Conservation (phyloP, 192 early-diverging fungal genomes). For the Coemansia sp. region DNA sequence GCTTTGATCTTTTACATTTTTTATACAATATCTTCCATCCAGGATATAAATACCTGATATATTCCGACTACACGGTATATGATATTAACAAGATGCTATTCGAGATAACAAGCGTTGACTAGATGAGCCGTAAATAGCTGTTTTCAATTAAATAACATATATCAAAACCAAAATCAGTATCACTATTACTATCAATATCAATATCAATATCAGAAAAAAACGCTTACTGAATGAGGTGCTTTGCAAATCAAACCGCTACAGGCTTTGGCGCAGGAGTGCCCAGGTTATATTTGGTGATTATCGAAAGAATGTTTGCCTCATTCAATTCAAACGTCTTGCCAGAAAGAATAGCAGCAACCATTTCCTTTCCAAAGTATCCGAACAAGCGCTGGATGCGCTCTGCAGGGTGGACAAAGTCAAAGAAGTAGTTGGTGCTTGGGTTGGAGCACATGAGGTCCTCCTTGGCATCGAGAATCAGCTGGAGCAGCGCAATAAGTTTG, state of each 20-base stretch:
- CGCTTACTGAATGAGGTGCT: no score
- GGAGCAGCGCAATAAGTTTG: constrained; percentile 34
- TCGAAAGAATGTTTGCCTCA: constrained; percentile 21
- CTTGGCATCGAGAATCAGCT: constrained; percentile 30
- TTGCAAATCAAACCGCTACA: neutral
- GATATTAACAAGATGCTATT: no score
- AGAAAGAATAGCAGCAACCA: constrained; percentile 13
- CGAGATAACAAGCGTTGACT: no score
- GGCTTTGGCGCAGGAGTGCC: constrained; percentile 36
- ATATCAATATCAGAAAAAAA: no score
- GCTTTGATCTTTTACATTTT: neutral
- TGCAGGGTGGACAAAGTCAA: constrained; percentile 47
- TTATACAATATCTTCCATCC: no score
- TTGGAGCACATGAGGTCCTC: constrained; percentile 39
- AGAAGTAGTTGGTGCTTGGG: constrained; percentile 45
- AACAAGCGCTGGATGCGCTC: constrained; percentile 47
- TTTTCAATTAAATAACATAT: no score
- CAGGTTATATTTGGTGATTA: constrained; percentile 34
- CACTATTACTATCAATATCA: no score
- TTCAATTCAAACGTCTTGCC: constrained; percentile 16
- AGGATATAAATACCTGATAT: neutral
- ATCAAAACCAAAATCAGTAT: no score
- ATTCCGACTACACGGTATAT: neutral
- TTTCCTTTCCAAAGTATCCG: constrained; percentile 35
- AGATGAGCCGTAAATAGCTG: no score